phyloP scores from a whole-genome alignment of 345 rosid species.

The Dipteronia dyeriana region DNA sequence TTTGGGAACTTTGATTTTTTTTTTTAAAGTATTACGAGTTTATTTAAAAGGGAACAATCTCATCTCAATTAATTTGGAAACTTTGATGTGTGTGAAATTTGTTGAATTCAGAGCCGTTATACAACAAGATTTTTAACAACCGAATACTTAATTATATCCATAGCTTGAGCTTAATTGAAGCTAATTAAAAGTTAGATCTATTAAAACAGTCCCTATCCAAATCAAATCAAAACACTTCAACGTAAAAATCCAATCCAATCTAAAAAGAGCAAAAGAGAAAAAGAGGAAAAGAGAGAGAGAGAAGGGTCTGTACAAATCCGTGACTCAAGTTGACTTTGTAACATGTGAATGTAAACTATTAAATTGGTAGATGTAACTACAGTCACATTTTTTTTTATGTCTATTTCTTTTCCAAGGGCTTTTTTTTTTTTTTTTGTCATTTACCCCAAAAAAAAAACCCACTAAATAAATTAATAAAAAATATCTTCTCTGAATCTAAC shows the following conservation, averaged over 20 bases:
- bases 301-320: background rate
- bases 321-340: conserved; percentile 33
- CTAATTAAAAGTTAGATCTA: background rate
- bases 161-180: background rate
- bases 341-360: conserved; percentile 25
- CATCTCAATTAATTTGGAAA: too few species aligned
- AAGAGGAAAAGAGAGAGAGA: background rate
- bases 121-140: background rate
- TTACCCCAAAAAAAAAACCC: background rate
- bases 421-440: conserved; percentile 9
- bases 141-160: too few species aligned
- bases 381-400: background rate
- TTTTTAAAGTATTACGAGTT: too few species aligned
- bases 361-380: conserved; percentile 13
- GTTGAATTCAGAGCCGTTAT: too few species aligned
- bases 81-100: too few species aligned
- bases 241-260: background rate
- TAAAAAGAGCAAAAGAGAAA: background rate
- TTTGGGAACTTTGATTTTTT: too few species aligned
- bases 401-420: conserved; percentile 12
- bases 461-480: background rate
- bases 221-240: background rate
- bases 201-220: background rate
- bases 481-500: background rate
- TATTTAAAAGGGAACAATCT: too few species aligned